Base-by-base conservation (phyloP, 306 rosid species). In the Quercus agrifolia region DNA sequence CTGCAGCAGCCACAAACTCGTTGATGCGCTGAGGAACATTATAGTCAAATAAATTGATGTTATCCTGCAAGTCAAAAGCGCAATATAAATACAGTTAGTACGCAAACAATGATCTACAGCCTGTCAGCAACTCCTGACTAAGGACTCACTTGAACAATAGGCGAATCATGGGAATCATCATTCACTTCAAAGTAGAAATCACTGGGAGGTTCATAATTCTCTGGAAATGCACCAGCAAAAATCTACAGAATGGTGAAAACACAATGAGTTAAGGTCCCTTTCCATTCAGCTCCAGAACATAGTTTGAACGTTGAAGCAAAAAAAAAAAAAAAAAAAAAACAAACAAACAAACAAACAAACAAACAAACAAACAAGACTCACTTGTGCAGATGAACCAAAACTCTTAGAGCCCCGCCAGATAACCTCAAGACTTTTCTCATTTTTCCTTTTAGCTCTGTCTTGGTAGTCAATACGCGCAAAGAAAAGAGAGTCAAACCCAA, bases 401-500 rank as follows among this genome's bases (percentile, higher is more conserved):
- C 86, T 89, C 85, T 83, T 90, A 14, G 94, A 92, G 38, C 90
- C 97, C 76, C 71, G 86, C 97, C 97, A 92, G 71, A 92, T 83
- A 78, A 92, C 90, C 80, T 92, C 97, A 68, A 92, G 97, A 44
- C 87, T 82, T 86, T 89, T 92, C 38, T 91, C 88, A 78, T 73
- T 82, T 77, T 87, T 88, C 64, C 96, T 80, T 83, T 82, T 91
- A 3, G 89, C 93, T 88, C 92, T 79, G 67, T 89, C 97, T 92
- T 92, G 96, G 87, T 92, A 92, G 69, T 92, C 96, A 20, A 92
- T 92, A 75, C 96, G 93, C 2, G 89, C 93, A 77, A 92, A 92
- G 84, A 86, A 92, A 27, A 91, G 83, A 52, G 97, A 91, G 74
- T 92, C 96, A 71, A 92, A 92, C 74, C 96, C 97, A 70, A 85